These are phyloP conservation scores for Aureobasidium vineae DNA, from an alignment of 2,329 filamentous ascomycete species.

Conservation along the genomic window DNA sequence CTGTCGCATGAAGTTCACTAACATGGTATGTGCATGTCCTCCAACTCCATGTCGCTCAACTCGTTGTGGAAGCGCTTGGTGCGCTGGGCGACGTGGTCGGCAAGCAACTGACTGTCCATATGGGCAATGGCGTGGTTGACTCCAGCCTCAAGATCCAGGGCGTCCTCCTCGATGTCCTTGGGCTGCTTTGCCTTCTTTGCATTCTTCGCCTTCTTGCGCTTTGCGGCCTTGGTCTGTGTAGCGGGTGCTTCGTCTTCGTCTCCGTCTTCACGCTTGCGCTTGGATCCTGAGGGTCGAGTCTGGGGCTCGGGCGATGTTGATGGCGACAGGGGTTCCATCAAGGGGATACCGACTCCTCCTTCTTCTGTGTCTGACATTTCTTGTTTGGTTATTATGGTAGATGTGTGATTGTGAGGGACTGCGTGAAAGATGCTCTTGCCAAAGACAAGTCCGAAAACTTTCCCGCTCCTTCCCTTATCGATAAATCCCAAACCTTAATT, in stretches of 20 bases:
- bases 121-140: slow-evolving; percentile 76
- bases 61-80: slow-evolving; percentile 75
- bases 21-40: slow-evolving; percentile 79
- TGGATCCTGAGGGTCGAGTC: slow-evolving; percentile 37
- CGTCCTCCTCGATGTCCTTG: slow-evolving; percentile 63
- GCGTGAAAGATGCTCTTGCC: not conserved
- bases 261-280: slow-evolving; percentile 44
- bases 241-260: slow-evolving; percentile 34
- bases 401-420: not conserved
- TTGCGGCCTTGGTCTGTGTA: slow-evolving; percentile 40
- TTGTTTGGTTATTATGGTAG: not conserved
- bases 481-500: not conserved
- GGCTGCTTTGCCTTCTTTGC: slow-evolving; percentile 58
- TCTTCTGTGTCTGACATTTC: slow-evolving; percentile 48
- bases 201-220: slow-evolving; percentile 53
- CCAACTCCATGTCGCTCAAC: slow-evolving; percentile 77
- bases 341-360: slow-evolving; percentile 44
- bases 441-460: slow-evolving; percentile 14
- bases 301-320: slow-evolving; percentile 31
- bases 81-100: slow-evolving; percentile 80
- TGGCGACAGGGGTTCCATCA: slow-evolving; percentile 45
- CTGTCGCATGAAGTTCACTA: slow-evolving; percentile 35
- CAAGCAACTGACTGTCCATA: slow-evolving; percentile 79
- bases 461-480: slow-evolving; percentile 9
- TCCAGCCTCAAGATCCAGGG: slow-evolving; percentile 49